Evolutionary conservation across 441 rosid species (phyloP), one percentile per base, ranked within the genome.

Genomic region (Sinapis alba): DNA sequence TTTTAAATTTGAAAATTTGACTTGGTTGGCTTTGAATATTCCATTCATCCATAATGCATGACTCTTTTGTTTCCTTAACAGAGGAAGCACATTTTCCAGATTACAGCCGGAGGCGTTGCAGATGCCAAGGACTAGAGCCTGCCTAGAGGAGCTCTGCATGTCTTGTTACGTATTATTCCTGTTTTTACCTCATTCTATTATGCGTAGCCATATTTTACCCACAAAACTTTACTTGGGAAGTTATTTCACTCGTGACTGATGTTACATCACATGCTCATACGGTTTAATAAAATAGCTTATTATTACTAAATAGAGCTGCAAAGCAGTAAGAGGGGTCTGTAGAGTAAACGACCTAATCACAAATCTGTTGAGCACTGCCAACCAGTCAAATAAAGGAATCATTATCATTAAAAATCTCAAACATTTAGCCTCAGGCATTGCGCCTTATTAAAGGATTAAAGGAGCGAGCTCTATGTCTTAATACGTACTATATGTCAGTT

Each of bases 81-180:
- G 41, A 41, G 47, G 41, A 71, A 69, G 50, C 80, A 89, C 87
- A 68, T 82, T 11, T 92, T 90, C 85, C 93, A 93, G 94, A 92
- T 90, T 75, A 86, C 93, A 30, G 78, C 87, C 73, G 96, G 98
- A 7, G 96, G 97, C 71, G 88, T 93, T 77, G 93, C 89, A 16
- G 97, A 96, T 71, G 97, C 94, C 0, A 89, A 86, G 85, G 97
- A 93, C 87, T 93, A 81, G 69, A 62, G 47, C 47, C 47, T 1
- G 28, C 21, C 10, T 50, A 7, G 56, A 47, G 54, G 24, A 54
- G 15, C 16, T 7, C 51, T 30, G 21, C 3, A 34, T 76, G 2
- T 28, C 60, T 56, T 30, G 8, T 51, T 50, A 56, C 63, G 34
- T 20, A 20, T 69, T 30, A 41, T 76, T 28, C 32, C 26, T 38